These are phyloP conservation scores for Senna tora DNA, from an alignment of 306 rosid genomes.

Conservation along the genomic window DNA sequence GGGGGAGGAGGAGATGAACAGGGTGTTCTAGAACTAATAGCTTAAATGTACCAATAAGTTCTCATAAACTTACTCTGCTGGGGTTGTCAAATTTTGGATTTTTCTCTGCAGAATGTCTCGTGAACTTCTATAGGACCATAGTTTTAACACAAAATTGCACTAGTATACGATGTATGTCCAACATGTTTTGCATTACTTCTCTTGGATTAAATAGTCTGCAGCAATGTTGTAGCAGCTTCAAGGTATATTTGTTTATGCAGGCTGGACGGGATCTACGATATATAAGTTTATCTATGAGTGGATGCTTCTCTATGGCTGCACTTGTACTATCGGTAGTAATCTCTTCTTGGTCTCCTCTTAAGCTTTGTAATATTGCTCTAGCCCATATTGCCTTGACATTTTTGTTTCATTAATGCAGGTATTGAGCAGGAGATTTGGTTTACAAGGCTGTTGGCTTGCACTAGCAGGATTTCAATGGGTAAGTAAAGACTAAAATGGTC, in stretches of 20 bases:
- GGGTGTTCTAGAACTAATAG: neutral
- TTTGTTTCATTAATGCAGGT: conserved; percentile 47
- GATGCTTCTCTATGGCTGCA: conserved; percentile 68
- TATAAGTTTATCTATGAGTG: conserved; percentile 76
- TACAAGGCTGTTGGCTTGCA: conserved; percentile 78
- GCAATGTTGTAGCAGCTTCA: conserved; percentile 7
- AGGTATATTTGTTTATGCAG: conserved; percentile 49
- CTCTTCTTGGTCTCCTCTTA: conserved; percentile 29
- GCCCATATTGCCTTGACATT: conserved; percentile 30
- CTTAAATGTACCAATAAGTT: conserved; percentile 17
- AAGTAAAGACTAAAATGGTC: conserved; percentile 38
- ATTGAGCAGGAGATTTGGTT: conserved; percentile 64
- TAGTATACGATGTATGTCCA: neutral
- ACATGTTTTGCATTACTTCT: conserved; percentile 12
- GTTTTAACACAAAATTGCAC: neutral
- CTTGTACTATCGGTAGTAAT: conserved; percentile 58
- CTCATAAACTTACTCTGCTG: neutral
- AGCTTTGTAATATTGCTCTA: conserved; percentile 11
- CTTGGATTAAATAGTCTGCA: neutral
- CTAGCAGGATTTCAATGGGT: conserved; percentile 90
- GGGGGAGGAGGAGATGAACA: neutral
- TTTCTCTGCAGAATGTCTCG: neutral
- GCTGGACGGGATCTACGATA: conserved; percentile 88
- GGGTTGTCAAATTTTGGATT: neutral
- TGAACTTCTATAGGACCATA: neutral